Evolutionary conservation across 2,329 filamentous ascomycete genomes (phyloP), one percentile per base, ranked within the genome.

Genomic region (Tolypocladium guangdongense): DNA sequence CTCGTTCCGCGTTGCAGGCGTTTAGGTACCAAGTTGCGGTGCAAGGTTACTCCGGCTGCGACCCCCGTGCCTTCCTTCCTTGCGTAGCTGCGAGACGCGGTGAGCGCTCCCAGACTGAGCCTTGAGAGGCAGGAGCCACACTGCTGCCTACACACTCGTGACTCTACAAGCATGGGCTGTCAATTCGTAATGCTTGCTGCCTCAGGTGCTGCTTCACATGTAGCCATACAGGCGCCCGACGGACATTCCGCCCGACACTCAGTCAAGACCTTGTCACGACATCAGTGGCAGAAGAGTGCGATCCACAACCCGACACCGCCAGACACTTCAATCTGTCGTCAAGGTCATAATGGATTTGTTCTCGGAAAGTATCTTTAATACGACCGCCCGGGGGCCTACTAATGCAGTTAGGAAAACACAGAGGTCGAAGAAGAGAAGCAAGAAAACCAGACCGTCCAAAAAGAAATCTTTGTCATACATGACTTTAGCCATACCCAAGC

Each of bases 391-490:
- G 49, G 36, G 32, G 45, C 52, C 37, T 35, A 49, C 16, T 39
- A 53, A 45, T 51, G 50, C 38, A 51, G 32, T 27, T 35, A 27
- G n/a, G 30, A 41, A 56, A 60, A 54, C 47, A 60, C 56, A 30
- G 50, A 46, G 2, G 43, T 32, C 10, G 51, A 50, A 54, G 54
- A 57, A 59, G 52, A 52, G 53, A 47, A 51, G 47, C 51, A 58
- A 63, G 18, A 46, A 57, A 59, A 58, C 58, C 57, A 61, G 58
- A 55, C 55, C 56, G 54, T 53, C 60, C 54, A 52, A 59, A 59
- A 63, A 57, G 56, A 59, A 63, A 58, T 62, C 57, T 63, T 68
- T 66, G 60, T 65, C 63, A 60, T 66, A 68, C 64, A 66, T 67
- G 58, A 59, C 58, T 58, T 61, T 59, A 57, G 57, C 59, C 60